phyloP scores from a whole-genome alignment of 139 green algal genomes.

The Nannochloris sp. region DNA sequence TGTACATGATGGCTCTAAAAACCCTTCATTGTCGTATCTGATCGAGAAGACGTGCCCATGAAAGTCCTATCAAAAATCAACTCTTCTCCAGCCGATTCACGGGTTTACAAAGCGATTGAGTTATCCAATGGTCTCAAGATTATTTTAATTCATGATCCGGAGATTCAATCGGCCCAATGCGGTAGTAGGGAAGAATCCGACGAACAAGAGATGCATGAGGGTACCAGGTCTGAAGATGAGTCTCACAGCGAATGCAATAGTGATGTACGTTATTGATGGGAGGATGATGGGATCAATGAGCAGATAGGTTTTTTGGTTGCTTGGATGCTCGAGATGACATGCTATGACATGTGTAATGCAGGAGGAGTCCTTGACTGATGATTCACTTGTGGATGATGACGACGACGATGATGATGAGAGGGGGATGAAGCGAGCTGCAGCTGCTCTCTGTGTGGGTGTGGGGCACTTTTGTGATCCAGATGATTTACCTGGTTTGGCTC shows the following conservation, averaged over 20 bases:
- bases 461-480: conserved; percentile 81
- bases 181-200: conserved; percentile 16
- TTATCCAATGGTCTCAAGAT: conserved; percentile 69
- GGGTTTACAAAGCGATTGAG: conserved; percentile 48
- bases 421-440: conserved; percentile 65
- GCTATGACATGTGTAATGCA: too few relatives aligned
- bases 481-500: conserved; percentile 71
- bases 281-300: not conserved
- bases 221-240: conserved; percentile 12
- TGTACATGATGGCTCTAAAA: too few relatives aligned
- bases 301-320: not conserved
- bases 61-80: too few relatives aligned
- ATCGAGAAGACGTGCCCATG: too few relatives aligned
- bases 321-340: too few relatives aligned
- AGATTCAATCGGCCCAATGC: conserved; percentile 42
- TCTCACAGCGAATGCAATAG: conserved; percentile 4
- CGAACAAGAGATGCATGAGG: conserved; percentile 10
- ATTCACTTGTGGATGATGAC: too few relatives aligned
- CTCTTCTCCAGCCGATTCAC: conserved; percentile 49
- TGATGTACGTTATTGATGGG: not conserved
- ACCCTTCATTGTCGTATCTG: too few relatives aligned
- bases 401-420: not conserved
- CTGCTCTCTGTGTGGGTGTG: conserved; percentile 77
- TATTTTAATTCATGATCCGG: conserved; percentile 81
- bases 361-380: too few relatives aligned